These are phyloP conservation scores for Fusarium temperatum DNA, from an alignment of 2,329 filamentous ascomycete species.

Conservation along the genomic window DNA sequence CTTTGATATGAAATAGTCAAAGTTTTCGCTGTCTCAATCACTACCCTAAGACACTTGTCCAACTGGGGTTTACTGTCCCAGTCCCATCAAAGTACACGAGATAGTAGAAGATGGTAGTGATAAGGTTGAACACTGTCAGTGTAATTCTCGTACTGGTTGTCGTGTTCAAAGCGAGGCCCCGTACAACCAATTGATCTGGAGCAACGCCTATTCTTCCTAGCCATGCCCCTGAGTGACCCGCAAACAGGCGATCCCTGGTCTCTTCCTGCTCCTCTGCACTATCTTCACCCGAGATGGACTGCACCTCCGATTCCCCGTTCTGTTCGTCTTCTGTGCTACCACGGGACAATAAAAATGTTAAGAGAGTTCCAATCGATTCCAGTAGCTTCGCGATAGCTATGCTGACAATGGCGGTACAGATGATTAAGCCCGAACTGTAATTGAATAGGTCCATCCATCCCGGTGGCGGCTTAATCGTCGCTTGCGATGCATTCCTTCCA, in stretches of 20 bases:
- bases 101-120: conserved; percentile 5
- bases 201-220: neutral
- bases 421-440: neutral
- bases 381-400: neutral
- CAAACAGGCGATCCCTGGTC: accelerated
- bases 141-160: neutral
- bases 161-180: neutral
- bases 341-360: neutral
- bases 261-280: accelerated
- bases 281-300: neutral
- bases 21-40: accelerated
- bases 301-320: too few species aligned
- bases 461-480: neutral
- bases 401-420: neutral
- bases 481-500: neutral
- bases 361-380: neutral
- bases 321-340: neutral
- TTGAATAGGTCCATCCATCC: neutral
- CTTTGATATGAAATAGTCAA: neutral
- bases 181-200: neutral
- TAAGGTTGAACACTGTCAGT: neutral
- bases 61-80: neutral
- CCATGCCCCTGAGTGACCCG: accelerated
- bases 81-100: conserved; percentile 10
- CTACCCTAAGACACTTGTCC: conserved; percentile 4